phyloP scores from a whole-genome alignment of 176 grass and related monocot species.

The Aegilops longissima region DNA sequence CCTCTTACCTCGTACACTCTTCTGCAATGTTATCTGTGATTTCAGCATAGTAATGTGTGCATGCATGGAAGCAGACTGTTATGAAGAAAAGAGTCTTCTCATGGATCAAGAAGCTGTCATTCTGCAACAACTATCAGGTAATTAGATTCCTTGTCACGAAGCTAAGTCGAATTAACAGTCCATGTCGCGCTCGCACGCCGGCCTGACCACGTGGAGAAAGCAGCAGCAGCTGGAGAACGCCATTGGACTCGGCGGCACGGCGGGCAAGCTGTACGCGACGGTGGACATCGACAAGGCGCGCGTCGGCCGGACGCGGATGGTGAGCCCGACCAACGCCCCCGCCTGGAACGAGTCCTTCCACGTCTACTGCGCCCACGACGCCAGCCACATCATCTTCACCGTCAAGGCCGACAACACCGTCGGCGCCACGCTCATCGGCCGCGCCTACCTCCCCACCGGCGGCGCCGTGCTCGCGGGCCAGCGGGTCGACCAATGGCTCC shows the following conservation, averaged over 20 bases:
- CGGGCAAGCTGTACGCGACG: conserved; percentile 69
- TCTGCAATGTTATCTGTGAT: background rate
- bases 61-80: background rate
- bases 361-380: conserved; percentile 83
- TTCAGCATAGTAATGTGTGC: background rate
- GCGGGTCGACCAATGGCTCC: conserved; percentile 49
- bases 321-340: conserved; percentile 10
- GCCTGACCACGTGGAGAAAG: no score
- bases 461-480: background rate
- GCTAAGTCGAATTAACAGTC: background rate
- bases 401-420: conserved; percentile 61
- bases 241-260: background rate
- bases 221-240: conserved; percentile 32
- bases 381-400: conserved; percentile 73
- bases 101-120: conserved; percentile 65
- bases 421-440: conserved; percentile 67
- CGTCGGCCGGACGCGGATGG: conserved; percentile 53
- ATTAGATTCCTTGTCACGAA: background rate
- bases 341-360: conserved; percentile 71
- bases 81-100: conserved; percentile 55
- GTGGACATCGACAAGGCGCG: conserved; percentile 91
- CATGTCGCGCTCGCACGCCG: background rate
- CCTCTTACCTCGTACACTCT: background rate
- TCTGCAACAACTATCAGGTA: no score
- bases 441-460: conserved; percentile 62